Conservation (phyloP, 768 basidiomycete species). For the Tubosaeta sp. region DNA sequence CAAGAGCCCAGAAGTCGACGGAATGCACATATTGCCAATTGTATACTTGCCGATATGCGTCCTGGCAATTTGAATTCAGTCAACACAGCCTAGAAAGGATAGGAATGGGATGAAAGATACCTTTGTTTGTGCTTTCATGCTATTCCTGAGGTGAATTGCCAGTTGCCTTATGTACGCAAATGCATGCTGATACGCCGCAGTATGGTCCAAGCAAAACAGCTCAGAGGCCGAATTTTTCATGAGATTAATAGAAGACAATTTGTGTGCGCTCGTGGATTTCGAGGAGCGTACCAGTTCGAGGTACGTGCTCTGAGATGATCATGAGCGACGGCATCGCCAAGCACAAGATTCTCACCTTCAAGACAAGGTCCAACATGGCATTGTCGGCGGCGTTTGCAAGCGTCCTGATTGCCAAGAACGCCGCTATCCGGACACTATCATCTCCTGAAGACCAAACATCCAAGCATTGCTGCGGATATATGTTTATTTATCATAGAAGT, state of each 20-base stretch:
- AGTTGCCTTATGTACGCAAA: constrained; percentile 95
- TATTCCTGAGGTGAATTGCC: constrained; percentile 86
- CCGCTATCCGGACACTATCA: constrained; percentile 78
- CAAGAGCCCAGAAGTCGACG: constrained; percentile 93
- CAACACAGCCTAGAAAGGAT: constrained; percentile 8
- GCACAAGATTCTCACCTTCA: constrained; percentile 56
- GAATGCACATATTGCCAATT: constrained; percentile 99
- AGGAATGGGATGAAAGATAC: constrained; percentile 33
- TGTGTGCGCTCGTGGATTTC: constrained; percentile 82
- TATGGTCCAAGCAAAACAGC: constrained; percentile 75
- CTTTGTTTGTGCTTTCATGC: constrained; percentile 86
- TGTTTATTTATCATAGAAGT: background rate
- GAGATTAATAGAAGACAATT: constrained; percentile 85
- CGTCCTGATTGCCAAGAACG: constrained; percentile 80
- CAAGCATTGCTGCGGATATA: constrained; percentile 59
- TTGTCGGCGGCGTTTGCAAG: constrained; percentile 76
- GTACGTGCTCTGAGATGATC: constrained; percentile 68
- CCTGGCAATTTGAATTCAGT: constrained; percentile 39
- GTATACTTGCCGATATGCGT: constrained; percentile 91
- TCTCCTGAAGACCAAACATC: constrained; percentile 79
- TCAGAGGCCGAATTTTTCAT: constrained; percentile 99
- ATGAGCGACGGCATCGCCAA: background rate
- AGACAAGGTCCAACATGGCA: constrained; percentile 75
- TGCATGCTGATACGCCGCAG: constrained; percentile 83
- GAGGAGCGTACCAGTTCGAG: constrained; percentile 77